Base-by-base conservation (phyloP, 208 protist genomes). In the Novymonas esmeraldas region DNA sequence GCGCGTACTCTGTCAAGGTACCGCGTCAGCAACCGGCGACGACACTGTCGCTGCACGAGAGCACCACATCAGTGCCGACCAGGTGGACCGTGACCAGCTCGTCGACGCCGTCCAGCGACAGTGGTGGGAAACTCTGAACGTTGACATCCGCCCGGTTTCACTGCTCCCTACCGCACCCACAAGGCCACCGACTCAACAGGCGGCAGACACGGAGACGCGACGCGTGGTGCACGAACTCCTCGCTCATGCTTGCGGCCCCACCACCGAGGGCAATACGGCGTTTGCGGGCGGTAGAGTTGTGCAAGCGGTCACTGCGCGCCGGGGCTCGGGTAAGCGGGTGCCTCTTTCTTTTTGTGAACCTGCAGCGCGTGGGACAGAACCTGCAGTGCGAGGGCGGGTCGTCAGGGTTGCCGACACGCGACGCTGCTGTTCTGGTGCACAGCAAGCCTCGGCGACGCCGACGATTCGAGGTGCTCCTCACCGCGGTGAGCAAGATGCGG, bases 71-170 rank as follows among this genome's bases (percentile, higher is more conserved):
- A 24, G 18, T 41, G 38, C 58, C 6, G 18, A 62, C 49, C 11
- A 56, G 24, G 44, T 69, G 29, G 13, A 18, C 16, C 69, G 52
- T 9, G 69, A 75, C 46, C 61, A 68, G 52, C 61, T 54, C 0
- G 38, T 62, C 6, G 46, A 46, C 13, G 45, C 49, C 26, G 62
- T 70, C 31, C 70, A 76, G 44, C 62, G 62, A 34, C 24, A 31
- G 9, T 76, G 70, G 70, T 76, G 70, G 70, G 52, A 59, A 9
- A 24, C 29, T 31, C 33, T 70, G 31, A 42, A 65, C 26, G 55
- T 61, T 18, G 56, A 76, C 39, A 31, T 64, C 7, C 22, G 51
- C 1, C 62, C 70, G 14, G 45, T 33, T 7, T 6, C 50, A 11
- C 13, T 58, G 6, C 56, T 76, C 22, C 39, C 52, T 34, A 70